Percentiles rank a stretch among this genome's conserved stretches.
phyloP scores from a whole-genome alignment of 257 asterid genomes.

The Nicotiana sylvestris region DNA sequence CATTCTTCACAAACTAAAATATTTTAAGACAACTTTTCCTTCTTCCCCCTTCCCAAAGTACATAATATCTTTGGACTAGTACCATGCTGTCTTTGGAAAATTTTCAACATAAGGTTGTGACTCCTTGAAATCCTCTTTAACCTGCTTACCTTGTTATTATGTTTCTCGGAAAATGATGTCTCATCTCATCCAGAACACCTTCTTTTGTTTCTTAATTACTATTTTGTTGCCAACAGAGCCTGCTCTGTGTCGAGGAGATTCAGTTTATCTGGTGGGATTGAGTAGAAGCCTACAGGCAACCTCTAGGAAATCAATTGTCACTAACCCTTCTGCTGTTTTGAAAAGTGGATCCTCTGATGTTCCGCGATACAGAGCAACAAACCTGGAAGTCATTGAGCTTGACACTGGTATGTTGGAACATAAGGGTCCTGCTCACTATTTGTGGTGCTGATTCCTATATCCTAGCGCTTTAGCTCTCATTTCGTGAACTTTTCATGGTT shows the following conservation, averaged over 20 bases:
- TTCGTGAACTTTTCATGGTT: constrained; percentile 1
- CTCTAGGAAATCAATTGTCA: constrained; percentile 89
- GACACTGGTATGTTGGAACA: constrained; percentile 72
- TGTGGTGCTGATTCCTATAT: not conserved
- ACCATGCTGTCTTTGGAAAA: not conserved
- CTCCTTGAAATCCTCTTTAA: constrained; percentile 3
- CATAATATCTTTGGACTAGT: not conserved
- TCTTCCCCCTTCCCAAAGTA: not conserved
- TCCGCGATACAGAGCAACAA: constrained; percentile 96
- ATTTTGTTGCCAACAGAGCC: constrained; percentile 57
- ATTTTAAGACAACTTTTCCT: not conserved
- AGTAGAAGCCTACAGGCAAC: constrained; percentile 97
- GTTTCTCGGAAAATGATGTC: not conserved
- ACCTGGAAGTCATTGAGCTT: constrained; percentile 97
- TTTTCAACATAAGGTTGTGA: not conserved
- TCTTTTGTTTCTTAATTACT: constrained; percentile 3
- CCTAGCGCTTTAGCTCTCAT: constrained; percentile 12
- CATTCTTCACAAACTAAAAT: not conserved
- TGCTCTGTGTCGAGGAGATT: constrained; percentile 93
- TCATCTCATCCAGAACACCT: not conserved
- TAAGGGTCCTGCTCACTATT: not conserved
- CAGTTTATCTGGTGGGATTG: constrained; percentile 92
- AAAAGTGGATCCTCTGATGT: constrained; percentile 87
- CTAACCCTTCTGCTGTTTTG: constrained; percentile 93
- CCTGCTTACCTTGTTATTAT: not conserved